Conservation (phyloP, 2,329 filamentous ascomycete genomes). For the Neonectria faginata region DNA sequence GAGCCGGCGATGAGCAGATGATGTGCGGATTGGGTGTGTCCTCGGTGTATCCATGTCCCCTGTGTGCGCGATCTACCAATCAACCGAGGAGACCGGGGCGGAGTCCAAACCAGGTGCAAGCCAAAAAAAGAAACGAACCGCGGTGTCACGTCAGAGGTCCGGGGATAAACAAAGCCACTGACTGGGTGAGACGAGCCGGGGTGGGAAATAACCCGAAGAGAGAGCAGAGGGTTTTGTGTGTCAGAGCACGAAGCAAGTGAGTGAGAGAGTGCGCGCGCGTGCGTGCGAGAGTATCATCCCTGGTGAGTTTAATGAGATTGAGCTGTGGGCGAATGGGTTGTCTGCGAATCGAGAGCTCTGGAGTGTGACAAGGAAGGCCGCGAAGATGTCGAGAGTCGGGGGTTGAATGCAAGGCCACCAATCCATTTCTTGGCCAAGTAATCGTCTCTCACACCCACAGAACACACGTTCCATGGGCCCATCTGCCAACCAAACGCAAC, state of each 20-base stretch:
- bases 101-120: constrained; percentile 41
- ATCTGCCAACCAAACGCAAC: constrained; percentile 1
- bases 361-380: constrained; percentile 8
- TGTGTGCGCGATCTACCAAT: constrained; percentile 45
- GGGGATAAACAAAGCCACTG: constrained; percentile 19
- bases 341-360: neutral
- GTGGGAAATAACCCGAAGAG: constrained; percentile 29
- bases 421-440: constrained; percentile 7
- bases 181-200: constrained; percentile 23
- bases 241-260: neutral
- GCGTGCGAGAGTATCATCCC: constrained; percentile 2
- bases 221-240: neutral
- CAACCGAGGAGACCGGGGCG: constrained; percentile 37
- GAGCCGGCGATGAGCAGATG: constrained; percentile 35
- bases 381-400: constrained; percentile 1
- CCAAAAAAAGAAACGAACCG: constrained; percentile 38
- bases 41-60: constrained; percentile 29
- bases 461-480: neutral
- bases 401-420: constrained; percentile 19
- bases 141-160: constrained; percentile 41
- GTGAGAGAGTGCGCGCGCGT: neutral
- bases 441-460: constrained; percentile 12
- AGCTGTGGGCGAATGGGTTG: neutral
- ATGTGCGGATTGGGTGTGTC: constrained; percentile 37
- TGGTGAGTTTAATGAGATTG: neutral